Base-by-base conservation (phyloP, 2,329 filamentous ascomycete genomes). In the Leptographium procerum region DNA sequence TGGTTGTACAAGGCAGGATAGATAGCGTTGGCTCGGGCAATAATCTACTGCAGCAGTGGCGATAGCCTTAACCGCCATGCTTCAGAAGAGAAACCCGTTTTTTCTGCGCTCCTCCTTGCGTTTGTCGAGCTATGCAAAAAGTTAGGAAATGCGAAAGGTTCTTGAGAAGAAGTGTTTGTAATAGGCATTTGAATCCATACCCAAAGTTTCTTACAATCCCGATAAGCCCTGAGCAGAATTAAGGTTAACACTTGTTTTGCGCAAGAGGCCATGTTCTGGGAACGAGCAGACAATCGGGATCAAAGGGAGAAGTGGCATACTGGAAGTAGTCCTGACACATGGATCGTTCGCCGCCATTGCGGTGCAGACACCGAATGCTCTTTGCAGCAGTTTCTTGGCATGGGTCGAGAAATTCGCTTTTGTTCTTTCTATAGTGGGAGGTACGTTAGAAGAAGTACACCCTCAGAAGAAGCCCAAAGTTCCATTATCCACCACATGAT, bases 241-340 rank as follows among this genome's bases (percentile, higher is more conserved):
- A 16, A 57, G 59, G 51, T 63, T 55, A 63, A 40, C 11, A 19
- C 52, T 29, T 34, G 43, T 22, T 36, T 11, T 33, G 40, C 16
- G n/a, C 40, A 19, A n/a, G 19, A 43, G 10, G 31, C 31, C 31
- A 10, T 10, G 10, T 33, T 10, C 6, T 10, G 31, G 31, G 31
- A 33, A 33, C 31, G 31, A 33, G 31, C 31, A 33, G 31, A 33
- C 31, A 33, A 33, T 33, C 31, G 10, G 10, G 19, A 7, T n/a
- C 16, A n/a, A n/a, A 43, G n/a, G 19, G 19, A 3, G 1, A 28
- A 48, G 22, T 14, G 16, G 31, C 34, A 33, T 70, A 96, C 91
- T 96, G 89, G 69, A 99, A 97, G 70, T 95, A 97, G 71, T 97
- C 92, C 63, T 81, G 79, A 69, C 94, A 99, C 87, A 97, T 88